Conservation (phyloP, 2,329 filamentous ascomycete species). For the Hypoxylon sp. region DNA sequence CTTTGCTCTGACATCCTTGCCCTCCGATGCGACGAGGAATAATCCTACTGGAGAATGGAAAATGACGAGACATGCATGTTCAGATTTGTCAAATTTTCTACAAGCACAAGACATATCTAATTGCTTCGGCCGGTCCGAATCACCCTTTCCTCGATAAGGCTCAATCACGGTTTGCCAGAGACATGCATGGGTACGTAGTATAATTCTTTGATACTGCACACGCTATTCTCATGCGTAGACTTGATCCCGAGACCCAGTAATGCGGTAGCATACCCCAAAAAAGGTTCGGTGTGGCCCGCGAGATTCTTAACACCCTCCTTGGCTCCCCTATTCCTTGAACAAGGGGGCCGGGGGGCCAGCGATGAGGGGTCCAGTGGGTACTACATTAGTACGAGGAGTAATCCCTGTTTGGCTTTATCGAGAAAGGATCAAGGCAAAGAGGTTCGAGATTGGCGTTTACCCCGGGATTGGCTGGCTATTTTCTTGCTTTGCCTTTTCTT, state of each 20-base stretch:
- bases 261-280: slow-evolving; percentile 39
- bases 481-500: slow-evolving; percentile 26
- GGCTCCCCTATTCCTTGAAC: slow-evolving; percentile 18
- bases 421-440: slow-evolving; percentile 23
- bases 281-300: slow-evolving; percentile 39
- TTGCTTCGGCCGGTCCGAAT: slow-evolving; percentile 34
- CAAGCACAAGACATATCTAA: slow-evolving; percentile 13
- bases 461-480: slow-evolving; percentile 35
- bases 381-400: background rate
- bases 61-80: slow-evolving; percentile 1
- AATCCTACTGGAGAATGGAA: slow-evolving; percentile 6
- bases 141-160: background rate
- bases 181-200: slow-evolving; percentile 4
- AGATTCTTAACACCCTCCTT: slow-evolving; percentile 1
- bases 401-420: slow-evolving; percentile 5
- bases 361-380: slow-evolving; percentile 12
- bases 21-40: slow-evolving; percentile 6
- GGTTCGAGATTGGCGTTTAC: slow-evolving; percentile 21
- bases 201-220: background rate
- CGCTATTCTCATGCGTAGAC: background rate
- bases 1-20: background rate
- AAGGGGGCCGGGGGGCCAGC: background rate
- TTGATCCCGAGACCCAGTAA: slow-evolving; percentile 22
- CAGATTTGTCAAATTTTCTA: slow-evolving; percentile 4
- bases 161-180: background rate